phyloP scores from a whole-genome alignment of 1,139 yeast genomes.

The Taphrina pruni region DNA sequence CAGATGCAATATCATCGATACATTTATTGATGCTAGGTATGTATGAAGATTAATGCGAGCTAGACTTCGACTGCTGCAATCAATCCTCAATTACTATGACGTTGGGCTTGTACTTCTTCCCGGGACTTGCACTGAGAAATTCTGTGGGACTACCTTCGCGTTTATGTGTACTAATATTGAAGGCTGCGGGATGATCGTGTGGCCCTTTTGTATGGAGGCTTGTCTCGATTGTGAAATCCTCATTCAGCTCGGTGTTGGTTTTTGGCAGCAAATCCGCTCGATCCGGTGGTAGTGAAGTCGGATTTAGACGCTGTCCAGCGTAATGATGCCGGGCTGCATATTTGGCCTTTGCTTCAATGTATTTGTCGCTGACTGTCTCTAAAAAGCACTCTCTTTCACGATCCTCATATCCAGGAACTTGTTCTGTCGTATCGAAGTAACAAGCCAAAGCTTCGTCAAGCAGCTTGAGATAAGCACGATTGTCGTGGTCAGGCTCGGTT shows the following conservation, averaged over 20 bases:
- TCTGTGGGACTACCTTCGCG: background rate
- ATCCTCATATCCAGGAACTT: constrained; percentile 4
- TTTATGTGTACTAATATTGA: background rate
- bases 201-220: background rate
- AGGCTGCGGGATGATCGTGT: background rate
- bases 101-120: background rate
- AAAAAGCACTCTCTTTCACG: constrained; percentile 23
- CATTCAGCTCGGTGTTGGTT: background rate
- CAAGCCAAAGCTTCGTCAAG: constrained; percentile 11
- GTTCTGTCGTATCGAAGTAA: constrained; percentile 19
- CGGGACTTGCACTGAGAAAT: background rate
- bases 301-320: too few relatives aligned
- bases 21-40: too few relatives aligned
- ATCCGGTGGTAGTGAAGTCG: too few relatives aligned
- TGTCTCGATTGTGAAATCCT: background rate
- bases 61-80: background rate
- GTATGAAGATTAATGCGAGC: too few relatives aligned
- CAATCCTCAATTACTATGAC: background rate
- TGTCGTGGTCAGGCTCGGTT: background rate
- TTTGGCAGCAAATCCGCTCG: too few relatives aligned
- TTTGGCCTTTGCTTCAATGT: constrained; percentile 1
- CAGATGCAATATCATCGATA: too few relatives aligned
- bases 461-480: background rate
- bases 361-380: constrained; percentile 22
- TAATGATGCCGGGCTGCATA: background rate